phyloP scores from a whole-genome alignment of 441 rosid genomes.

The Gossypium trilobum region DNA sequence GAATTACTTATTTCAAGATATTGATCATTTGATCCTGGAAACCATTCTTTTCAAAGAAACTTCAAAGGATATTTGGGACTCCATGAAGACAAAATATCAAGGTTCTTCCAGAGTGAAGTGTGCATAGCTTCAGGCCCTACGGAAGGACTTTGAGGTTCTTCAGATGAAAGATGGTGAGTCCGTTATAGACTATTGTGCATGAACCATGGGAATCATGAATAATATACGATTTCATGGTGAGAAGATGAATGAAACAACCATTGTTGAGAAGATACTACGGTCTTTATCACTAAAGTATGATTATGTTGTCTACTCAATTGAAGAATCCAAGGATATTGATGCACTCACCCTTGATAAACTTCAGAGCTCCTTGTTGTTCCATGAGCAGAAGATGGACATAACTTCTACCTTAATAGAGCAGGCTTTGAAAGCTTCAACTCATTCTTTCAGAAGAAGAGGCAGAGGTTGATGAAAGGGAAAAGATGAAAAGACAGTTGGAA shows the following conservation, averaged over 20 bases:
- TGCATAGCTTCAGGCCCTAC: not conserved
- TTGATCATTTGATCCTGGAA: not conserved
- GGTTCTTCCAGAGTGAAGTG: not conserved
- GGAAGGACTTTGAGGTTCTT: not conserved
- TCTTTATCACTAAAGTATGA: not conserved
- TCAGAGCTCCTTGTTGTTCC: not conserved
- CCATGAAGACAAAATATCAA: not conserved
- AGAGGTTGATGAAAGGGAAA: not conserved
- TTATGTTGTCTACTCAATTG: too few relatives aligned
- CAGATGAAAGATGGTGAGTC: not conserved
- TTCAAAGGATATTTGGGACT: not conserved
- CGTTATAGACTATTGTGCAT: not conserved
- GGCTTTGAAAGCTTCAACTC: not conserved
- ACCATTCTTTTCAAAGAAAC: not conserved
- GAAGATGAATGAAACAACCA: not conserved
- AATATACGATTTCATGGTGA: too few relatives aligned
- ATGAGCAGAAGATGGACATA: not conserved
- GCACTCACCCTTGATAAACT: not conserved
- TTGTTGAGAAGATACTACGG: not conserved
- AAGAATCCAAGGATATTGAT: not conserved
- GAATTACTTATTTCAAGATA: not conserved
- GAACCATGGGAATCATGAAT: too few relatives aligned
- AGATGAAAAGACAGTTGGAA: not conserved
- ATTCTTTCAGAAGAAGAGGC: not conserved
- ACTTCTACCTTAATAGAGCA: not conserved